These are phyloP conservation scores for Monotropa hypopitys DNA, from an alignment of 179 eudicot genomes.

Conservation along the genomic window DNA sequence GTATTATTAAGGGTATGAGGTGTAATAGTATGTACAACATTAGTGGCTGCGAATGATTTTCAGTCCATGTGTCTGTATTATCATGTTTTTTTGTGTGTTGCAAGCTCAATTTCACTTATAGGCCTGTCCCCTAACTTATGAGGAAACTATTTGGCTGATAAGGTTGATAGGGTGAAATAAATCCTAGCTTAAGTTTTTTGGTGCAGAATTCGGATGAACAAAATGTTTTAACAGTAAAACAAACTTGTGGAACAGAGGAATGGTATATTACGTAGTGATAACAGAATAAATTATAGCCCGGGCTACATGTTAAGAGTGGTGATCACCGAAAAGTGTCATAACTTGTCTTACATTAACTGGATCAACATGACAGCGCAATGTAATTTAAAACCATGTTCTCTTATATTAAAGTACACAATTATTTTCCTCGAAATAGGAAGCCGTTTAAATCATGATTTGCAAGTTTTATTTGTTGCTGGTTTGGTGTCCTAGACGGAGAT, in stretches of 20 bases:
- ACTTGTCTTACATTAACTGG: no score
- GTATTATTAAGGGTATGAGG: no score
- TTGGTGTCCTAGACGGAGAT: no score
- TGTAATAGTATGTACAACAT: neutral
- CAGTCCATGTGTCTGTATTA: neutral
- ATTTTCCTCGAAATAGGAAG: neutral
- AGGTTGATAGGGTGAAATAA: neutral
- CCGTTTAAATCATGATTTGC: no score
- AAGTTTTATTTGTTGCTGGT: no score
- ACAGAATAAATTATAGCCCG: neutral
- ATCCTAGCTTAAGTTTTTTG: neutral
- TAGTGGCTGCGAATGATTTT: neutral
- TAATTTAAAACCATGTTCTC: neutral
- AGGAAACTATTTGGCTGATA: neutral
- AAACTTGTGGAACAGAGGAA: no score
- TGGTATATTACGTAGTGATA: neutral
- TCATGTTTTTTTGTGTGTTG: neutral
- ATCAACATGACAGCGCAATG: no score
- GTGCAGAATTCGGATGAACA: neutral
- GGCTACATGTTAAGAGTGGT: neutral
- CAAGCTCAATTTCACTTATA: neutral
- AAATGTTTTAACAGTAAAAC: no score
- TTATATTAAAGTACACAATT: neutral
- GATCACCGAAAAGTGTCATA: no score
- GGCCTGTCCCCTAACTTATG: neutral